These are phyloP conservation scores for Neofusicoccum ribis DNA, from an alignment of 2,329 filamentous ascomycete species.

Conservation along the genomic window DNA sequence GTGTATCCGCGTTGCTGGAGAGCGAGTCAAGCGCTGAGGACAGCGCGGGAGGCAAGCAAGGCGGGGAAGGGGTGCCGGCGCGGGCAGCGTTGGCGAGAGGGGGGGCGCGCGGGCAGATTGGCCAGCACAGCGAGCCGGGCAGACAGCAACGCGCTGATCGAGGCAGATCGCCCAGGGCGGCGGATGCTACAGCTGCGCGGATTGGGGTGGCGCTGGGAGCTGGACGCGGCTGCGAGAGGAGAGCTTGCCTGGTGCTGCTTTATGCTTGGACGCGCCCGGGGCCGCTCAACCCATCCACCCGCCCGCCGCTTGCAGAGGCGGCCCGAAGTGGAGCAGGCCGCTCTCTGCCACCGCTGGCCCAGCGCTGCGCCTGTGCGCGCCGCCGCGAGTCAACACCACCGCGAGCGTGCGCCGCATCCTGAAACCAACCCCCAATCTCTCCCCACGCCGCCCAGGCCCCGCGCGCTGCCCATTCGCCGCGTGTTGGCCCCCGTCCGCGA, in stretches of 20 bases:
- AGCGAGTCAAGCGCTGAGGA: constrained; percentile 5
- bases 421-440: background rate
- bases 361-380: background rate
- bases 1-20: constrained; percentile 4
- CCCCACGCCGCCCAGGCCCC: constrained; percentile 1
- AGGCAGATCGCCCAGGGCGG: background rate
- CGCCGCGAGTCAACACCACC: constrained; percentile 9
- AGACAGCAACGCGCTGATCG: background rate
- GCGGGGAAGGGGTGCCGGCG: constrained; percentile 2
- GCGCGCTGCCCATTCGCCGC: background rate
- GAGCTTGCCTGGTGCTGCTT: constrained; percentile 4
- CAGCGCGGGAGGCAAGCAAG: background rate
- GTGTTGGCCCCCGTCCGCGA: background rate
- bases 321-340: constrained; percentile 7
- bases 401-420: background rate
- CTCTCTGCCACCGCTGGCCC: background rate
- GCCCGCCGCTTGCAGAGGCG: constrained; percentile 11
- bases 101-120: background rate
- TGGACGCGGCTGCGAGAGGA: background rate
- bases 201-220: background rate
- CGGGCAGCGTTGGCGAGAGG: background rate
- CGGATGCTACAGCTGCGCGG: background rate
- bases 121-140: background rate
- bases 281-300: constrained; percentile 5
- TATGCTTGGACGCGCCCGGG: constrained; percentile 6